phyloP scores from a whole-genome alignment of 2,329 filamentous ascomycete genomes.

The Curvularia sp. region DNA sequence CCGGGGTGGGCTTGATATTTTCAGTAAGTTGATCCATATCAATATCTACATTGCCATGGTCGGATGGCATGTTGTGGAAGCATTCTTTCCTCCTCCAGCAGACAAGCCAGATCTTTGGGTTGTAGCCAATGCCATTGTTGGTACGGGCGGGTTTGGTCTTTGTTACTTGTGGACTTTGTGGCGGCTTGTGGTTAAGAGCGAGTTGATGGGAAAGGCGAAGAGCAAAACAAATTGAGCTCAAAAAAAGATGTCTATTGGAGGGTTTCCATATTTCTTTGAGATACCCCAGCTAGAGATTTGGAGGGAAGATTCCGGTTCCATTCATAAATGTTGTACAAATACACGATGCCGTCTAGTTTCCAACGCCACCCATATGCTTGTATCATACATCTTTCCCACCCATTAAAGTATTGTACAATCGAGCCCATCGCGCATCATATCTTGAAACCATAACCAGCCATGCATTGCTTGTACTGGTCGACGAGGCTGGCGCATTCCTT shows the following conservation, averaged over 20 bases:
- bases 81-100: constrained; percentile 69
- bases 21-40: constrained; percentile 74
- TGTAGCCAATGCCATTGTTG: constrained; percentile 85
- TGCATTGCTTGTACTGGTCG: constrained; percentile 86
- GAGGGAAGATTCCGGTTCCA: constrained; percentile 41
- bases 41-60: constrained; percentile 79
- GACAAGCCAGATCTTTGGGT: constrained; percentile 94
- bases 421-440: constrained; percentile 33
- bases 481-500: constrained; percentile 84
- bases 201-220: constrained; percentile 47
- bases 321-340: constrained; percentile 33
- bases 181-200: constrained; percentile 68
- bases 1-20: constrained; percentile 56
- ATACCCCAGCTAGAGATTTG: constrained; percentile 28
- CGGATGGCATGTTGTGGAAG: constrained; percentile 80
- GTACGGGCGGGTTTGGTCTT: constrained; percentile 81
- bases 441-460: constrained; percentile 92
- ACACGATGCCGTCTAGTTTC: constrained; percentile 32
- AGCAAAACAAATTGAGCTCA: constrained; percentile 51
- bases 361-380: constrained; percentile 42
- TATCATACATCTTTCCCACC: constrained; percentile 38
- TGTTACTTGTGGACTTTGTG: constrained; percentile 93
- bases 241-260: not conserved
- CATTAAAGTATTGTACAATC: constrained; percentile 14
- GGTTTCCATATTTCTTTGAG: constrained; percentile 22